These are phyloP conservation scores for Escallonia rubra DNA, from an alignment of 129 eudicot genomes.

Conservation along the genomic window DNA sequence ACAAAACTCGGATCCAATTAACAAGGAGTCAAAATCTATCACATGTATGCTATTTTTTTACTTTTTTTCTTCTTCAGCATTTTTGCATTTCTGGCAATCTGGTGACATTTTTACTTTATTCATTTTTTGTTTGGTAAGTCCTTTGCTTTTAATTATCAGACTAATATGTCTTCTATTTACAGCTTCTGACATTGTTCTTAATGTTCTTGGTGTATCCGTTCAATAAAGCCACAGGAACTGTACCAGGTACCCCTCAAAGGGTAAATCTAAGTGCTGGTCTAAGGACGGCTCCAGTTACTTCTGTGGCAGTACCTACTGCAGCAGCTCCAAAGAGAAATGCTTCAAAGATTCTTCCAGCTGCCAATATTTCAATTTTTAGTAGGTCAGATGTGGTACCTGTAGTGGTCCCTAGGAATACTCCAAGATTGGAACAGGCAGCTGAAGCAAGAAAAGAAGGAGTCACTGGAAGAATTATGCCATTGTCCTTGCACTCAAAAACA, in stretches of 20 bases:
- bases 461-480: slow-evolving; percentile 51
- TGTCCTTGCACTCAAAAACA: slow-evolving; percentile 41
- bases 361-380: slow-evolving; percentile 43
- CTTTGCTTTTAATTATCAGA: not conserved
- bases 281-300: slow-evolving; percentile 35
- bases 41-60: slow-evolving; percentile 45
- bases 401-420: slow-evolving; percentile 72
- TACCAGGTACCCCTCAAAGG: slow-evolving; percentile 63
- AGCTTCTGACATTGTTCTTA: not conserved
- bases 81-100: not conserved
- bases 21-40: slow-evolving; percentile 55
- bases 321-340: slow-evolving; percentile 47
- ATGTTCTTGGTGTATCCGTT: slow-evolving; percentile 6
- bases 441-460: slow-evolving; percentile 75
- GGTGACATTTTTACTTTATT: not conserved
- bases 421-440: slow-evolving; percentile 43
- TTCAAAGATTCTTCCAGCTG: slow-evolving; percentile 47
- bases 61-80: not conserved
- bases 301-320: slow-evolving; percentile 39
- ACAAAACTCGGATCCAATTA: slow-evolving; percentile 53
- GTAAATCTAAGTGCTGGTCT: slow-evolving; percentile 41
- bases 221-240: slow-evolving; percentile 60
- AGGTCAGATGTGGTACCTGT: slow-evolving; percentile 67
- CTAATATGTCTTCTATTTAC: not conserved
- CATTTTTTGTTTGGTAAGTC: not conserved